Conservation (phyloP, 768 basidiomycete genomes). For the Leccinum rimulosum region DNA sequence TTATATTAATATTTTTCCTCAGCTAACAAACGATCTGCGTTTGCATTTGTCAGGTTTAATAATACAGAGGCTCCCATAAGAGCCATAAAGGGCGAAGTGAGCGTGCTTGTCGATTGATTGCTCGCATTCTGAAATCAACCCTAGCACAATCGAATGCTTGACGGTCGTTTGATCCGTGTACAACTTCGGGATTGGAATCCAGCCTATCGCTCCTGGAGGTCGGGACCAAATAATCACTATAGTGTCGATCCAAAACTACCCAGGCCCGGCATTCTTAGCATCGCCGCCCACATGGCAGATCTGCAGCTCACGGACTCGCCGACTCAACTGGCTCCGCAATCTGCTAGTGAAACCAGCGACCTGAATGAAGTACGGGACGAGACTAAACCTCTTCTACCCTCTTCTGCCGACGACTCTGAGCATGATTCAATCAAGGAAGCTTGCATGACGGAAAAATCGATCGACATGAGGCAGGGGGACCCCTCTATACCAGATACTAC, state of each 20-base stretch:
- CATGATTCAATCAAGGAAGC: slow-evolving; percentile 7
- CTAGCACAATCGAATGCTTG: slow-evolving; percentile 69
- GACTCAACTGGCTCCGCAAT: neutral
- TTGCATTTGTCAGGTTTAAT: slow-evolving; percentile 75
- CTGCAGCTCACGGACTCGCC: slow-evolving; percentile 8
- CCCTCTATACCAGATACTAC: slow-evolving; percentile 3
- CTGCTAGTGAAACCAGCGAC: slow-evolving; percentile 9
- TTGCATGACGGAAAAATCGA: neutral
- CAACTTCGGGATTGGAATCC: slow-evolving; percentile 71
- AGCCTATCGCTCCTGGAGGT: slow-evolving; percentile 43
- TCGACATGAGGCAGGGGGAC: slow-evolving; percentile 32
- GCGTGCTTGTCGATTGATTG: neutral
- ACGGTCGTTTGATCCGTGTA: slow-evolving; percentile 72
- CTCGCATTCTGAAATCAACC: slow-evolving; percentile 2
- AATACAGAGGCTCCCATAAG: slow-evolving; percentile 61
- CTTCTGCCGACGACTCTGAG: slow-evolving; percentile 3
- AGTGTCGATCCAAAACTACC: slow-evolving; percentile 12
- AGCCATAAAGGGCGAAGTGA: slow-evolving; percentile 65
- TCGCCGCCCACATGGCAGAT: slow-evolving; percentile 13
- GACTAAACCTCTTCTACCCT: neutral
- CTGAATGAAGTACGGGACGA: slow-evolving; percentile 21
- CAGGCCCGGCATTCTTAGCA: slow-evolving; percentile 4
- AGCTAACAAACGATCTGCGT: slow-evolving; percentile 68
- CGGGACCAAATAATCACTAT: slow-evolving; percentile 28
- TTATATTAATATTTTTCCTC: neutral